phyloP scores from a whole-genome alignment of 164 flowering plant genomes.

The Nymphaea colorata region DNA sequence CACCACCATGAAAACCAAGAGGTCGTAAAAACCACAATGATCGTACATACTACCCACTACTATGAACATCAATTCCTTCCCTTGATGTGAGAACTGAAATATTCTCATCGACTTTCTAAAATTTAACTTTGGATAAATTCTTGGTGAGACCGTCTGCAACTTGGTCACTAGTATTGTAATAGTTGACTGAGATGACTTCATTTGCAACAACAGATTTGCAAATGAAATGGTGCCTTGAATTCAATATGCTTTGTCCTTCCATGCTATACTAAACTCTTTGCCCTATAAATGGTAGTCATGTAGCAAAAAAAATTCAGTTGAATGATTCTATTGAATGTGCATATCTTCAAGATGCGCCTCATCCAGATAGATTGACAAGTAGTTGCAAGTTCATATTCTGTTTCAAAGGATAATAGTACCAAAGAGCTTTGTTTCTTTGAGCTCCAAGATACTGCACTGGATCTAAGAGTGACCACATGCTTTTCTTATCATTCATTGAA shows the following conservation, averaged over 20 bases:
- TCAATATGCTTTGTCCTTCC: not conserved
- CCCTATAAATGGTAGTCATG: not conserved
- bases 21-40: no score
- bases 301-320: not conserved
- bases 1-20: no score
- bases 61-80: no score
- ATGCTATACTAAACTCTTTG: not conserved
- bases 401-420: not conserved
- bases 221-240: no score
- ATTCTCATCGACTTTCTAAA: no score
- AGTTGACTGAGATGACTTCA: no score
- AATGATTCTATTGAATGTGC: not conserved
- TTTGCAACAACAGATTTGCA: no score
- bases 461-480: not conserved
- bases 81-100: no score
- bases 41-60: no score
- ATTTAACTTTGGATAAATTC: no score
- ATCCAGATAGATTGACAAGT: not conserved
- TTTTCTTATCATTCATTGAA: not conserved
- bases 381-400: not conserved
- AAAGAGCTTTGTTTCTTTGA: not conserved
- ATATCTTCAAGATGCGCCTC: conserved; percentile 1
- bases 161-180: no score
- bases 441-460: conserved; percentile 1
- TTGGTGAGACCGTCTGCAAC: no score